Evolutionary conservation across 2,329 filamentous ascomycete species (phyloP), one percentile per base, ranked within the genome.

Genomic region (Cercospora sesami): DNA sequence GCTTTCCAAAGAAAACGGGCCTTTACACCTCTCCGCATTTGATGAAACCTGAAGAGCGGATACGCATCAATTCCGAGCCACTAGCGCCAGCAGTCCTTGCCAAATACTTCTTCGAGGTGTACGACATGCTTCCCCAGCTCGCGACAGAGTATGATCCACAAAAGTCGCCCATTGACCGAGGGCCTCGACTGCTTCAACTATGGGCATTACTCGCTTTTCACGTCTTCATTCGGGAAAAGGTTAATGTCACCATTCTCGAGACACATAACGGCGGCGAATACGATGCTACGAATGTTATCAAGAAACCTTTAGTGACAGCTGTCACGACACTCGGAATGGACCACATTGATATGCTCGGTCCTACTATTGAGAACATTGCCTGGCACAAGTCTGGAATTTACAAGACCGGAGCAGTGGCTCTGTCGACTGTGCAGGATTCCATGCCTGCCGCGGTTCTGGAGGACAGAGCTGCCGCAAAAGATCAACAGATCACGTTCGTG

Each of bases 351-450:
- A 89, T 95, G 85, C 83, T 97, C 31, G 93, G 93, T 6, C 84
- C 86, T 28, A 93, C 91, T 0, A 85, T 94, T 61, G 89, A 91
- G 66, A 84, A 92, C 76, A 96, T 97, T 73, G 89, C 93, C 5
- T 96, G 93, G 93, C 91, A 97, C 78, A 97, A 97, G 79, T 89
- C 89, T 4, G 93, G 93, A 1, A 91, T 97, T 53, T 90, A 94
- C 77, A 97, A 96, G 78, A 57, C 59, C 10, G 87, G 87, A 0
- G 84, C 84, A 5, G 83, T 84, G 23, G 87, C 85, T 4, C 90
- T 90, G 65, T 89, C 89, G 0, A 84, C 85, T 8, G 28, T 28
- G n/a, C 73, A 74, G 33, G 62, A 63, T 10, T 4, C 60, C 14
- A 28, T 48, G 16, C 45, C 69, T 14, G 51, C 61, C 5, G 30